Conservation (phyloP, 129 eudicot species). For the Smallanthus sonchifolius region DNA sequence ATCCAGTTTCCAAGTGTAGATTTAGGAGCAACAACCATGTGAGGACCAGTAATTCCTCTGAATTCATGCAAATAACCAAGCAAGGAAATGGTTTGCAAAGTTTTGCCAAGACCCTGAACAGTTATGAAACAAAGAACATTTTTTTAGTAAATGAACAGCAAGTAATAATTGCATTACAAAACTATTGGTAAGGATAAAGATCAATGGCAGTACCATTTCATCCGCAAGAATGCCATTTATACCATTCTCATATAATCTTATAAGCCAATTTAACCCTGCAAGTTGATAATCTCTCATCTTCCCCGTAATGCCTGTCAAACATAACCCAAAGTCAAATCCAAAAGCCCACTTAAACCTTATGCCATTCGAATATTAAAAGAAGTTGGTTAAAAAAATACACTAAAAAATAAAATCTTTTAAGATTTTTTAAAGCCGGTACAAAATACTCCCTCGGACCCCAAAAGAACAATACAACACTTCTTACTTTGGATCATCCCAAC, state of each 20-base stretch:
- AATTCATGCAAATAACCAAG: conserved; percentile 93
- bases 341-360: background rate
- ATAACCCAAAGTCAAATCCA: background rate
- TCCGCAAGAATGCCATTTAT: conserved; percentile 98
- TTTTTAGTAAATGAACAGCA: background rate
- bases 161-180: background rate
- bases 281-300: conserved; percentile 99
- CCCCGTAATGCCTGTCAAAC: conserved; percentile 74
- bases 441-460: background rate
- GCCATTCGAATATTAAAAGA: background rate
- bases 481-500: background rate
- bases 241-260: conserved; percentile 89
- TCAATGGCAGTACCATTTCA: conserved; percentile 64
- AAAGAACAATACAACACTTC: background rate
- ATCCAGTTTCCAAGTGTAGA: conserved; percentile 99
- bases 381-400: background rate
- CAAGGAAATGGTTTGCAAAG: conserved; percentile 94
- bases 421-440: background rate
- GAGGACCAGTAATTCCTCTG: conserved; percentile 97
- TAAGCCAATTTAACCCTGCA: conserved; percentile 99
- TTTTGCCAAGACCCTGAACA: conserved; percentile 90
- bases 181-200: background rate
- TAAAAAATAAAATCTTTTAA: background rate
- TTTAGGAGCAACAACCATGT: conserved; percentile 99
- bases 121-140: background rate